Base-by-base conservation (phyloP, 2,329 filamentous ascomycete species). In the Colletotrichum coccodes region DNA sequence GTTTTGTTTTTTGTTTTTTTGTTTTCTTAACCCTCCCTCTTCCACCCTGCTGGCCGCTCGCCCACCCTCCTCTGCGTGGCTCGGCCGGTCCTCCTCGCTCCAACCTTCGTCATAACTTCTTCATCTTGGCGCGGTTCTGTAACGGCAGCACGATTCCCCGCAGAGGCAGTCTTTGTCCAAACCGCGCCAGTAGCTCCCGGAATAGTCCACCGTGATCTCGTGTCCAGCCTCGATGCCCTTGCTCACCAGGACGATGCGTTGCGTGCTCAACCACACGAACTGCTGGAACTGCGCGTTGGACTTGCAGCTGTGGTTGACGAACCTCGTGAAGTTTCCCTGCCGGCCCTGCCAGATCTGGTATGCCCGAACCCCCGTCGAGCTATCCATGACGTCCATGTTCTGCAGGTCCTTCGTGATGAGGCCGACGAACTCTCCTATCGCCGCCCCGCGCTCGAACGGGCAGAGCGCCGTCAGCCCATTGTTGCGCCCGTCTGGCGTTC, bases 271-370 rank as follows among this genome's bases (percentile, higher is more conserved):
- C 87, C 87, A 89, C n/a, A 81, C 80, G 73, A 89, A 89, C 11
- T 82, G 81, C 71, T 88, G 83, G 52, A 87, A 88, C 72, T 88
- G 86, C 60, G 84, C 83, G 70, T 89, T 89, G 2, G 87, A 83
- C 18, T 84, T 82, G 74, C 87, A 89, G 50, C 85, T 88, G 72
- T 89, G 86, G 73, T 89, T 89, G 46, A 89, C 83, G 72, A 90
- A 89, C 1, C 86, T 80, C 2, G 87, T 89, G 71, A 86, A 88
- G 72, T 89, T 89, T 4, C 87, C 85, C 74, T 84, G 81, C 61
- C 77, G 76, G 0, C 86, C 87, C 73, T 90, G 87, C 80, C 83
- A 89, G 62, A 89, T 89, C 73, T 90, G 87, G 72, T 89, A 90
- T 2, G 71, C 72, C 32, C 65, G 71, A 4, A 70, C 73, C 4